Conservation (phyloP, 352 stramenopile species). For the Phytopythium boreale region DNA sequence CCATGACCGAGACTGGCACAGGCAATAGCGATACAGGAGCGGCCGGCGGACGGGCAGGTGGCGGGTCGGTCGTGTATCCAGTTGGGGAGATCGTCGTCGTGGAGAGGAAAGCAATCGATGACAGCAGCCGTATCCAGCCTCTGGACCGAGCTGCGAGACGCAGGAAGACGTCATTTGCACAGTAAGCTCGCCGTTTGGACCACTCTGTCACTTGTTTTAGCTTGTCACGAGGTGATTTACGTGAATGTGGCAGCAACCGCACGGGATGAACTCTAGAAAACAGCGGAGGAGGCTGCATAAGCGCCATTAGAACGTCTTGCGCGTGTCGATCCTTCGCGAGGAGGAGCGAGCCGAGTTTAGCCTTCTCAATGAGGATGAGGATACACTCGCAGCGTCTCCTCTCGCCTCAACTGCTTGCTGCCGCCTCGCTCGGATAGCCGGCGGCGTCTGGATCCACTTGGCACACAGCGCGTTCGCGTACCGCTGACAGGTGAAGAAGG, state of each 20-base stretch:
- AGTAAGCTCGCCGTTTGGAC: background rate
- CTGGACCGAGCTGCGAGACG: background rate
- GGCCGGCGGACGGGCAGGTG: no score
- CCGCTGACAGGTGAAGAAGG: constrained; percentile 58
- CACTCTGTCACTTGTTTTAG: background rate
- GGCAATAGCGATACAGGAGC: background rate
- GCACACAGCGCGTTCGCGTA: constrained; percentile 58
- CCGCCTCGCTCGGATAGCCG: constrained; percentile 5
- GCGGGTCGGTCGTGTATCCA: constrained; percentile 3
- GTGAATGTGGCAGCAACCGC: background rate
- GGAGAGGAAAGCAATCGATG: background rate
- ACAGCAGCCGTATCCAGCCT: background rate
- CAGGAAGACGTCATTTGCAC: background rate
- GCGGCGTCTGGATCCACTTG: constrained; percentile 58
- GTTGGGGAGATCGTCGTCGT: background rate
- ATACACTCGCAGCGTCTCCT: background rate
- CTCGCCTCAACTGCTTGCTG: background rate
- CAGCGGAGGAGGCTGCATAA: background rate
- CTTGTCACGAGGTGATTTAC: no score
- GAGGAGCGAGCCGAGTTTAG: background rate
- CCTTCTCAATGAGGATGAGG: background rate
- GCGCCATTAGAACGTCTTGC: background rate
- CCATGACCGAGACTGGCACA: constrained; percentile 31
- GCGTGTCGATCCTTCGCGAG: background rate
- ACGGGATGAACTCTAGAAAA: background rate